Base-by-base conservation (phyloP, 495 filamentous ascomycete species). In the Tuber umbilicatum region DNA sequence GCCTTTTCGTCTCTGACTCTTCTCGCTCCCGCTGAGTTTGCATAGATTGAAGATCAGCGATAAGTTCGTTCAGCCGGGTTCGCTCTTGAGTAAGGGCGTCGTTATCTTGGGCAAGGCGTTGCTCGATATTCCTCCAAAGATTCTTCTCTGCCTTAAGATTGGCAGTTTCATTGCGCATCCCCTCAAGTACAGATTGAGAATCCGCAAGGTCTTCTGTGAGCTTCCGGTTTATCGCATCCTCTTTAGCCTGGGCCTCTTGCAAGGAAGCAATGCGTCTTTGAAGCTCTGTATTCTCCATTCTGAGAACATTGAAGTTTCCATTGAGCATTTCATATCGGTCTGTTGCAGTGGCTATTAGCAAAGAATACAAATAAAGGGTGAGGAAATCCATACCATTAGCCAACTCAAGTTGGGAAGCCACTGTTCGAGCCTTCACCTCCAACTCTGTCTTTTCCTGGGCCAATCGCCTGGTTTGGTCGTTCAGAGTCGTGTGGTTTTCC, bases 111-210 rank as follows among this genome's bases (percentile, higher is more conserved):
- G 86, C 90, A 31, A 97, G 86, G 50, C 96, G 88, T 76, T 91
- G 90, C 81, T 98, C 93, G 74, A 97, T 94, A 69, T 88, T 92
- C 84, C 94, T 97, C 91, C 90, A 94, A 37, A 98, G 86, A 5
- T 90, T 90, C 83, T 94, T 96, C 81, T 97, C 94, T 0, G 94
- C 94, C 83, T 94, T 96, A 17, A 97, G 89, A 82, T 97, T 97
- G 31, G 93, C 91, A 75, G 88, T 94, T 78, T 98, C 95, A 68
- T 90, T 93, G 35, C 94, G 92, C 84, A 98, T 87, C 79, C 92
- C 94, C 79, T 99, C 94, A 16, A 90, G 85, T 47, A 94, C 83
- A 74, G 89, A 91, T 78, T 91, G 91, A 1, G 91, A 89, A 82
- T 97, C 95, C 14, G 97, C 89, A 0, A 97, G 86, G 79, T 99